Conservation (phyloP, 2,329 filamentous ascomycete species). For the Xylariaceae sp. region DNA sequence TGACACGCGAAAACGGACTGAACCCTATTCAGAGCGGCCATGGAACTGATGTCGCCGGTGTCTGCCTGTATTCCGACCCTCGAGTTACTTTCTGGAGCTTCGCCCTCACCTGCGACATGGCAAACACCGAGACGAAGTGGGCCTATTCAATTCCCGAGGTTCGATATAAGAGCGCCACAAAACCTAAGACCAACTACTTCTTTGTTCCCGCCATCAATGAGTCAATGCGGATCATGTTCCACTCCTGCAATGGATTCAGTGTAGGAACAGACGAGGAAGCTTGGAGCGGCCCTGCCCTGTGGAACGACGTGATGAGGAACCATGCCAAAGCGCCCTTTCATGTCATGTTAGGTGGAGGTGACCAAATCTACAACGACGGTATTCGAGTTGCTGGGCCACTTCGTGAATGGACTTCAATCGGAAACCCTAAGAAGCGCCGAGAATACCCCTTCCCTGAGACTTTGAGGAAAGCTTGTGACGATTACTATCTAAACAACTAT, state of each 20-base stretch:
- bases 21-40: slow-evolving; percentile 53
- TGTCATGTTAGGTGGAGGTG: slow-evolving; percentile 92
- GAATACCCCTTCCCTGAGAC: slow-evolving; percentile 78
- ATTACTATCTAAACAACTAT: slow-evolving; percentile 92
- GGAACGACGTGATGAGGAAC: slow-evolving; percentile 88
- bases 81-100: slow-evolving; percentile 93
- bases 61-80: slow-evolving; percentile 69
- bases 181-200: slow-evolving; percentile 71
- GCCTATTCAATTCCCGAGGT: slow-evolving; percentile 76
- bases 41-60: slow-evolving; percentile 54
- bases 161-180: slow-evolving; percentile 63
- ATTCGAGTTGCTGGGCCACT: slow-evolving; percentile 86
- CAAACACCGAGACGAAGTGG: slow-evolving; percentile 74
- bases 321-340: slow-evolving; percentile 87
- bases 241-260: slow-evolving; percentile 97
- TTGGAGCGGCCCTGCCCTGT: slow-evolving; percentile 90
- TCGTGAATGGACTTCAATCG: slow-evolving; percentile 80
- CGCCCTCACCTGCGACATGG: slow-evolving; percentile 78
- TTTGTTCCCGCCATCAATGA: slow-evolving; percentile 83
- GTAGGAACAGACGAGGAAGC: slow-evolving; percentile 75
- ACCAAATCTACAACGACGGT: slow-evolving; percentile 96
- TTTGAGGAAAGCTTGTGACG: slow-evolving; percentile 83
- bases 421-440: slow-evolving; percentile 82
- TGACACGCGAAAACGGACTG: slow-evolving; percentile 38
- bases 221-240: slow-evolving; percentile 98